Base-by-base conservation (phyloP, 192 early-diverging fungal species). In the Oehlia diaphana region DNA sequence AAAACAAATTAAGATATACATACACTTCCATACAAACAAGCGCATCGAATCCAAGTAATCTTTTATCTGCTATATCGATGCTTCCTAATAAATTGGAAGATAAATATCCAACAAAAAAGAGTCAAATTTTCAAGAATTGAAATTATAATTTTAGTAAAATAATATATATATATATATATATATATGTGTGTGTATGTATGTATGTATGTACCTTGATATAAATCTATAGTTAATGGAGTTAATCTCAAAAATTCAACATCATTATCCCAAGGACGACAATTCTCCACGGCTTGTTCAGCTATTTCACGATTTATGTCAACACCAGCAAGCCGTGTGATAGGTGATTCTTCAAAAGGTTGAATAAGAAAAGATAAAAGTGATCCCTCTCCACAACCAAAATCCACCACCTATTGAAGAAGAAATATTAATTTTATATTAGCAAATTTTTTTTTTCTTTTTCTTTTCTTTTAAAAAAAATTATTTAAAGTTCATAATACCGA, bases 371-470 rank as follows among this genome's bases (percentile, higher is more conserved):
- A 83, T 6, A 94, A 81, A 63, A 98, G 76, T 21, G 90, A 84
- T 23, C 91, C 95, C 68, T 95, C 94, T 62, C 96, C 96, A 83
- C 95, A 97, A 1, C 96, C 96, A 68, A 92, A 87, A 76, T 98
- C 96, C 26, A 95, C 82, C n/a, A 96, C 91, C 86, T 92, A 72
- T 2, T 10, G 19, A 28, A 42, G 39, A 42, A 42, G 39, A 44
- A 68, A n/a, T 42, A 19, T 67, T 14, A 23, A 75, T 58, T 39
- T 26, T 5, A 62, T 61, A 4, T 50, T 31, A 31, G 31, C 31
- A 31, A 3, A 66, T n/a, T 49, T 69, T 53, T 21, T 23, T 67
- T 67, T 62, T 26, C 35, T 69, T 53, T 21, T 23, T 62, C 62
- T 62, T 37, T 35, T 23, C 64, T 37, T 33, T 35, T 12, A 4